Evolutionary conservation across 2,329 filamentous ascomycete genomes (phyloP), one percentile per base, ranked within the genome.

Genomic region (Ophiostoma triangulosporum): DNA sequence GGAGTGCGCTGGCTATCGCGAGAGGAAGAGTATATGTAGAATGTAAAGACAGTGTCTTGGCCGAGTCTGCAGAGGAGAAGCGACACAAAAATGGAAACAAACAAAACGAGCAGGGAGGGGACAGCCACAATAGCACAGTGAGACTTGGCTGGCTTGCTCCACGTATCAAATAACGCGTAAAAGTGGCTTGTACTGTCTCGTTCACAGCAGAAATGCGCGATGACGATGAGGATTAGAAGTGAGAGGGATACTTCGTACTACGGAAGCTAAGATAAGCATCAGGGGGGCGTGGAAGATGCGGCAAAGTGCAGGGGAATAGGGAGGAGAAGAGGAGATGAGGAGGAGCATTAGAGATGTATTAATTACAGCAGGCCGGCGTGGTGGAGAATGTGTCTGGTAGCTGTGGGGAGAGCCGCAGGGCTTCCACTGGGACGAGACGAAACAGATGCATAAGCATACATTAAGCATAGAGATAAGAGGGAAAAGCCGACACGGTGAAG

Each of bases 321-420:
- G 50, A 55, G 54, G 50, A 55, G 50, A 55, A 45, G 49, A 54
- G 49, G 43, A 49, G 22, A 33, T 20, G 53, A 48, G 22, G 22
- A 33, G 29, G 53, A 48, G 22, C 38, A 43, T 15, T n/a, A 35
- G 43, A 35, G 22, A 50, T 50, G 20, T 20, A 56, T 56, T 53
- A 53, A 46, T 53, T 53, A 46, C 31, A 53, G 24, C 45, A 50
- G 45, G 31, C 26, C 49, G 22, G 15, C 26, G 4, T 32, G 54
- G 54, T 55, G 50, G 54, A 50, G 54, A 50, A 53, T 36, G 50
- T 22, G 45, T 49, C 53, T 48, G 46, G 43, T 29, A 52, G 46
- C 27, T 48, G 40, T 54, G 43, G 43, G 45, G 54, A 33, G 51
- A 48, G 46, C 24, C 48, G 24, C 50, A 50, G 46, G 54, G 50